Evolutionary conservation across 805 yeast species (phyloP), one percentile per base, ranked within the genome.

Genomic region (Cyberlindnera petersonii): DNA sequence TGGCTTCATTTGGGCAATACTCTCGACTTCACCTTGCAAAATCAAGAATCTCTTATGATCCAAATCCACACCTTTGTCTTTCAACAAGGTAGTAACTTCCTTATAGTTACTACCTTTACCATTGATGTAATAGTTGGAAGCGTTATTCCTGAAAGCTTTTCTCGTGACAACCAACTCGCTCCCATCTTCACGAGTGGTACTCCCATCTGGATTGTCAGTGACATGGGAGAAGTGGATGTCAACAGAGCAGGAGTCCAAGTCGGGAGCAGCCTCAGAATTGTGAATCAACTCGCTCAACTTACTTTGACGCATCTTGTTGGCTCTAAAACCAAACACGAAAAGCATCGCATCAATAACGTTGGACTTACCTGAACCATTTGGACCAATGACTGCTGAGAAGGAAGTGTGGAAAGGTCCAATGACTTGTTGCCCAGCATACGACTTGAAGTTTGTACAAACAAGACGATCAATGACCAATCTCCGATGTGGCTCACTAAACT

Each of bases 1-100:
- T 9, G 99, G 85, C 58, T 91, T 91, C 99, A 93, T 94, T 59
- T 93, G 97, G 0, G 98, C 97, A 55, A 93, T 93, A 48, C 89
- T 82, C 65, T 93, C 99, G 30, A 93, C 98, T 59, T 93, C 99
- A 59, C 99, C 99, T 64, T 93, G 99, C 31, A 93, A 67, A 56
- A 93, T 94, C 51, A 93, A 71, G 53, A 93, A 93, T 51, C 99
- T 72, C 58, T 93, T 93, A 61, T 93, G 98, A 50, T 89, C 95
- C 46, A 93, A 69, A 61, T 93, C 98, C 42, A 93, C 84, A 5
- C 98, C 98, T 56, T 87, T 79, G 14, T 74, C 79, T 48, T 79
- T 80, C 35, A 93, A 68, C 24, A 86, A 64, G 1, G 66, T 65
- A 0, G 96, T 86, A 0, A 93, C 97, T 50, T 82, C 84, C 0